Conservation (phyloP, 257 asterid genomes). For the Paraleonurus japonicus region DNA sequence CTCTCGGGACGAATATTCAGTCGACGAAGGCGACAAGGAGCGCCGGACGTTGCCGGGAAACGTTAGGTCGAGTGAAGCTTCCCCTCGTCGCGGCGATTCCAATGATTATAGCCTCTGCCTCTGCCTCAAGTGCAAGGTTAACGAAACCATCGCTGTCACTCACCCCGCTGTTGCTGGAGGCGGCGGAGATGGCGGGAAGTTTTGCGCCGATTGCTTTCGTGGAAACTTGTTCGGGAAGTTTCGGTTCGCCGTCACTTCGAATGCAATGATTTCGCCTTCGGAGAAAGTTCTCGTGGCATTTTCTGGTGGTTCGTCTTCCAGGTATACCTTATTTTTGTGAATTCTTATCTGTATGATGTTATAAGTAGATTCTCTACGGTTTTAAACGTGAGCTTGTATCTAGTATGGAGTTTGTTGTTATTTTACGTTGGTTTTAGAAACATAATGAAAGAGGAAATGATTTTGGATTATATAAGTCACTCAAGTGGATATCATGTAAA, state of each 20-base stretch:
- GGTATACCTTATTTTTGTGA: slow-evolving; percentile 36
- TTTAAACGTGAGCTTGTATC: slow-evolving; percentile 12
- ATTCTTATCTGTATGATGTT: background rate
- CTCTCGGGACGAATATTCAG: slow-evolving; percentile 39
- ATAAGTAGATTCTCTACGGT: background rate
- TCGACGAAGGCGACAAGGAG: slow-evolving; percentile 20
- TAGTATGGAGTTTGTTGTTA: slow-evolving; percentile 14
- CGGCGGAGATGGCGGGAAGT: slow-evolving; percentile 53
- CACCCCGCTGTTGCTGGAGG: slow-evolving; percentile 31
- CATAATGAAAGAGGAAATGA: background rate
- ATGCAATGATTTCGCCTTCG: slow-evolving; percentile 80
- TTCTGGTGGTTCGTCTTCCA: slow-evolving; percentile 91
- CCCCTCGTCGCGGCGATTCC: slow-evolving; percentile 27
- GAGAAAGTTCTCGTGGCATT: slow-evolving; percentile 85
- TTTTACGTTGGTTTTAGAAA: background rate
- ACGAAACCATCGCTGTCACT: slow-evolving; percentile 44
- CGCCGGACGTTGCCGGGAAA: slow-evolving; percentile 21
- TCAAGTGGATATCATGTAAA: background rate
- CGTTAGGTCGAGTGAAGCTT: slow-evolving; percentile 13
- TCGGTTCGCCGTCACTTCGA: slow-evolving; percentile 72
- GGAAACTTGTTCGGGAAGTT: slow-evolving; percentile 78
- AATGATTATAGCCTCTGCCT: slow-evolving; percentile 37
- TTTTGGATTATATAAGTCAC: background rate
- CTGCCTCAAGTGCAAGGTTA: slow-evolving; percentile 59
- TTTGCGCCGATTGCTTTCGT: slow-evolving; percentile 78